phyloP scores from a whole-genome alignment of 2,329 filamentous ascomycete genomes.

The Sarocladium kiliense region DNA sequence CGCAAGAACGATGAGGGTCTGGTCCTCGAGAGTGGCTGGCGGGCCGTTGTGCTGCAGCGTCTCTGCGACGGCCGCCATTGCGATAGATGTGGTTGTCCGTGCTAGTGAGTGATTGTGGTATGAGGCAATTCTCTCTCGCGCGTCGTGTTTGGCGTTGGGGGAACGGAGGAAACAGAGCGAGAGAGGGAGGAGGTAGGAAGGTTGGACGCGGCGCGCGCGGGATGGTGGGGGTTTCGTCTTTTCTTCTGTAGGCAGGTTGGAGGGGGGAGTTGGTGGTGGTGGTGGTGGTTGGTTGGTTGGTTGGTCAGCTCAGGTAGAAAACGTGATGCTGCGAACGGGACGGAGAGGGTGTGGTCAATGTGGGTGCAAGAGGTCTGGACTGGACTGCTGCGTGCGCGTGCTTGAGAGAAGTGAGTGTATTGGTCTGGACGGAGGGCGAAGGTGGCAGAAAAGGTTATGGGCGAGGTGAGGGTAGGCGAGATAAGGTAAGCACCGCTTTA shows the following conservation, averaged over 20 bases:
- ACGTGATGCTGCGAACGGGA: background rate
- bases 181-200: background rate
- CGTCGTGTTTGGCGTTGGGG: background rate
- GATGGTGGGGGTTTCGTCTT: conserved; percentile 8
- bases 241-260: background rate
- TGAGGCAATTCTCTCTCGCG: background rate
- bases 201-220: background rate
- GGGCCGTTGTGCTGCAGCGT: conserved; percentile 24
- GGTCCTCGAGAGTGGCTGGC: conserved; percentile 44
- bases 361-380: background rate
- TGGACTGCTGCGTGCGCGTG: background rate
- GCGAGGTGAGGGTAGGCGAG: background rate
- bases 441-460: background rate
- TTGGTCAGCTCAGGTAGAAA: background rate
- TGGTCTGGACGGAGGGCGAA: background rate
- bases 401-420: background rate
- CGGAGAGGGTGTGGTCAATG: background rate
- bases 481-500: conserved; percentile 4
- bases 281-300: background rate
- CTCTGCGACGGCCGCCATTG: conserved; percentile 30
- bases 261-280: background rate
- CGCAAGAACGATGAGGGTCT: conserved; percentile 74
- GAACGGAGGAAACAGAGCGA: background rate
- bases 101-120: background rate
- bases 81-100: conserved; percentile 5